These are phyloP conservation scores for Collybia sp. DNA, from an alignment of 768 basidiomycete species.

Conservation along the genomic window DNA sequence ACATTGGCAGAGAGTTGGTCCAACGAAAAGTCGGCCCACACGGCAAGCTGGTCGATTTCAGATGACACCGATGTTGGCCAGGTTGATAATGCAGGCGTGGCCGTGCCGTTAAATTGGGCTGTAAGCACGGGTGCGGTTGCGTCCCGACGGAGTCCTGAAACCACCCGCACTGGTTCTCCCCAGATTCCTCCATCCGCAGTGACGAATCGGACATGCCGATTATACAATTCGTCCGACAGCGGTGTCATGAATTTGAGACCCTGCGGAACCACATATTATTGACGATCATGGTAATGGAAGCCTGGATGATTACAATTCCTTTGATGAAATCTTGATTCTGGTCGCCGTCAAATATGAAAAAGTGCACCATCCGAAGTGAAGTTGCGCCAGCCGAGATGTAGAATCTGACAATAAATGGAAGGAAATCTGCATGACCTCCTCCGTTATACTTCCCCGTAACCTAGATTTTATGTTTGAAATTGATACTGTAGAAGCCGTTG, in stretches of 20 bases:
- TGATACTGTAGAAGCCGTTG: neutral
- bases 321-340: constrained; percentile 33
- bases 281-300: neutral
- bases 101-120: constrained; percentile 29
- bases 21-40: constrained; percentile 31
- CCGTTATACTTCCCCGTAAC: constrained; percentile 30
- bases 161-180: constrained; percentile 31
- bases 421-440: constrained; percentile 23
- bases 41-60: constrained; percentile 23
- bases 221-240: constrained; percentile 26
- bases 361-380: constrained; percentile 26
- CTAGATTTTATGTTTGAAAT: constrained; percentile 9
- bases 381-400: constrained; percentile 30
- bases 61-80: constrained; percentile 30
- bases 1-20: constrained; percentile 26
- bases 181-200: constrained; percentile 27
- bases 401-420: constrained; percentile 30
- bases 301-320: constrained; percentile 18
- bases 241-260: constrained; percentile 29
- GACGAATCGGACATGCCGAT: constrained; percentile 30
- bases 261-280: constrained; percentile 5
- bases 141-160: constrained; percentile 32
- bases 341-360: constrained; percentile 34
- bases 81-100: constrained; percentile 26
- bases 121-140: constrained; percentile 30